phyloP scores from a whole-genome alignment of 2,329 filamentous ascomycete genomes.

The Stylonectria norvegica region DNA sequence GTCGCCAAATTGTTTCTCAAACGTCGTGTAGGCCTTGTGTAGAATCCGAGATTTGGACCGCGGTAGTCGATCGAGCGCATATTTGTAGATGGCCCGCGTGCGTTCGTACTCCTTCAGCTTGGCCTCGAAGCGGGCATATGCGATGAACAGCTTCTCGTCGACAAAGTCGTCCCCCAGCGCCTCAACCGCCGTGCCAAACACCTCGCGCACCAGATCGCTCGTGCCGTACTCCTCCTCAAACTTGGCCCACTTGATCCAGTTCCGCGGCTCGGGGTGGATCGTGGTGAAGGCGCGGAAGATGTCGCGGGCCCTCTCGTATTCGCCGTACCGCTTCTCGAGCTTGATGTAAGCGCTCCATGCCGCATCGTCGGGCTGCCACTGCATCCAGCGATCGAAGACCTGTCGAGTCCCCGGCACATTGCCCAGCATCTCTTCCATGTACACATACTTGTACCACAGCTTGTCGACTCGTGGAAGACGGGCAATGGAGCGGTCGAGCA shows the following conservation, averaged over 20 bases:
- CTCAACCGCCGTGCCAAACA: conserved; percentile 85
- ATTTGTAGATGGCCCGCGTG: conserved; percentile 92
- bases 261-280: conserved; percentile 89
- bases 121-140: conserved; percentile 91
- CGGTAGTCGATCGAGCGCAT: conserved; percentile 86
- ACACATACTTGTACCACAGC: conserved; percentile 98
- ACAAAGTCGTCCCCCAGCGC: conserved; percentile 90
- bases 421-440: conserved; percentile 96
- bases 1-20: conserved; percentile 97
- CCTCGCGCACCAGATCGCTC: conserved; percentile 85
- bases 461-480: conserved; percentile 90
- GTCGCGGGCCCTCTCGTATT: conserved; percentile 83
- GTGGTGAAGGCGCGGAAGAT: conserved; percentile 89
- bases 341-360: conserved; percentile 98
- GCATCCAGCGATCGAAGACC: conserved; percentile 97
- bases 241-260: conserved; percentile 98
- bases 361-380: conserved; percentile 94
- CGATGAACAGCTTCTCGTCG: conserved; percentile 92
- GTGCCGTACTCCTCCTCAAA: conserved; percentile 97
- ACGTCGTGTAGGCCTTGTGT: conserved; percentile 93
- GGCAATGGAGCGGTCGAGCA: conserved; percentile 91
- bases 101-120: conserved; percentile 95
- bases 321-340: conserved; percentile 89
- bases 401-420: conserved; percentile 90
- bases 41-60: conserved; percentile 79